Percentiles rank a stretch among this genome's conserved stretches.
phyloP scores from a whole-genome alignment of 371 early-diverging fungal species.

The Homolaphlyctis polyrhiza region DNA sequence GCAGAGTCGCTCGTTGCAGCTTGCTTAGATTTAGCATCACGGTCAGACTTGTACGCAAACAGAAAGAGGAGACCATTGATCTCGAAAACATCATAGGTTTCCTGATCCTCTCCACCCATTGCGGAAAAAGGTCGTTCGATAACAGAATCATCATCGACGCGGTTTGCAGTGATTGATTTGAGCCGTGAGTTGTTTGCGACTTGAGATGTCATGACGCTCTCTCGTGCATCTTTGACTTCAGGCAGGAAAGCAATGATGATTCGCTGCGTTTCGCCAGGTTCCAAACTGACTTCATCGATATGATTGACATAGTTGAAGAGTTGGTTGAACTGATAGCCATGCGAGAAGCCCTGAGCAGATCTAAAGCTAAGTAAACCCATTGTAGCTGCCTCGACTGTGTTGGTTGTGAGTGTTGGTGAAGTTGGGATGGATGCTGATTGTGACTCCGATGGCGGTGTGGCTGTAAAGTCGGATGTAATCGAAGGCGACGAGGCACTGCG shows the following conservation, averaged over 20 bases:
- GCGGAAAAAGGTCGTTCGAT: slow-evolving; percentile 16
- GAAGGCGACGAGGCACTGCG: not conserved
- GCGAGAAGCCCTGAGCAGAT: not conserved
- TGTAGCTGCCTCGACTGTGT: slow-evolving; percentile 59
- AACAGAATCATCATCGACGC: slow-evolving; percentile 10
- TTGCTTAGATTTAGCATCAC: not conserved
- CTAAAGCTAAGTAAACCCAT: slow-evolving; percentile 29
- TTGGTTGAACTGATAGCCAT: slow-evolving; percentile 73
- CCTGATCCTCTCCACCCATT: slow-evolving; percentile 34
- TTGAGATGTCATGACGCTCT: slow-evolving; percentile 5
- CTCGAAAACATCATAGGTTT: slow-evolving; percentile 62
- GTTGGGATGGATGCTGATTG: slow-evolving; percentile 3
- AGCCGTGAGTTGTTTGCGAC: not conserved
- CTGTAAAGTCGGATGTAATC: not conserved
- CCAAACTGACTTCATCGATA: slow-evolving; percentile 67
- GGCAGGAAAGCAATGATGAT: slow-evolving; percentile 78
- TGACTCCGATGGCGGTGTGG: slow-evolving; percentile 5
- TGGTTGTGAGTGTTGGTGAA: slow-evolving; percentile 38
- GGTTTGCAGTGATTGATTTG: slow-evolving; percentile 15
- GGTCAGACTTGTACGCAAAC: slow-evolving; percentile 59
- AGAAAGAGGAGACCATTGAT: slow-evolving; percentile 82
- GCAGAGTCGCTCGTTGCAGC: not conserved
- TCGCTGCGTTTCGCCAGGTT: slow-evolving; percentile 53
- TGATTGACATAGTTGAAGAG: slow-evolving; percentile 85
- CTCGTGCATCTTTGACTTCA: slow-evolving; percentile 21